These are phyloP conservation scores for Acacia melanoxylon DNA, from an alignment of 306 rosid genomes.

Conservation along the genomic window DNA sequence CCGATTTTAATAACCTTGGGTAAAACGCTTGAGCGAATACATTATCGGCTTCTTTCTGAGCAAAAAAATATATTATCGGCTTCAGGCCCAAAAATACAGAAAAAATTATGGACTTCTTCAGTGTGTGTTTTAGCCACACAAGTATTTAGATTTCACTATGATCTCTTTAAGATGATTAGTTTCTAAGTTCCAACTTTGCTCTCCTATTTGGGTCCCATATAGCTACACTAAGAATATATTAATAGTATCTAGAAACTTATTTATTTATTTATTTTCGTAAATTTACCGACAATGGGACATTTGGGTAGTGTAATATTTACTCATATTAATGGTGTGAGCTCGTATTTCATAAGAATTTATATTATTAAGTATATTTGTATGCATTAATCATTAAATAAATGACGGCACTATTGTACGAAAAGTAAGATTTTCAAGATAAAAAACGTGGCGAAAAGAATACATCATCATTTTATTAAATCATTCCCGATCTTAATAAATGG, in stretches of 20 bases:
- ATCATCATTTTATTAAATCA: slow-evolving; percentile 5
- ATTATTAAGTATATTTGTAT: background rate
- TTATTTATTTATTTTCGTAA: background rate
- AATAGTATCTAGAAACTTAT: background rate
- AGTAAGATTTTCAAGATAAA: background rate
- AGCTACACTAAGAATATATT: too few species aligned
- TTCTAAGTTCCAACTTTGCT: background rate
- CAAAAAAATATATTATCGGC: too few species aligned
- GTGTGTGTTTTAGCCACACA: background rate
- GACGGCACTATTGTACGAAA: too few species aligned
- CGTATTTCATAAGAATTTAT: background rate
- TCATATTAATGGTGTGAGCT: background rate
- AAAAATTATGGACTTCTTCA: background rate
- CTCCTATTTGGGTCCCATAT: background rate
- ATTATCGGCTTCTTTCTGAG: too few species aligned
- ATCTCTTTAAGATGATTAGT: background rate
- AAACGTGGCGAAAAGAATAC: background rate
- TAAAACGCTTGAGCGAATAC: background rate
- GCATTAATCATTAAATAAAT: background rate
- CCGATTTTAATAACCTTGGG: too few species aligned
- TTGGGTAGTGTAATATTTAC: background rate
- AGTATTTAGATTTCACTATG: background rate
- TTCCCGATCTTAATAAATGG: background rate
- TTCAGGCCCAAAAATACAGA: background rate
- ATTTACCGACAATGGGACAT: background rate